Evolutionary conservation across 139 green algal genomes (phyloP), one percentile per base, ranked within the genome.

Genomic region (Tetratostichococcus sp.): DNA sequence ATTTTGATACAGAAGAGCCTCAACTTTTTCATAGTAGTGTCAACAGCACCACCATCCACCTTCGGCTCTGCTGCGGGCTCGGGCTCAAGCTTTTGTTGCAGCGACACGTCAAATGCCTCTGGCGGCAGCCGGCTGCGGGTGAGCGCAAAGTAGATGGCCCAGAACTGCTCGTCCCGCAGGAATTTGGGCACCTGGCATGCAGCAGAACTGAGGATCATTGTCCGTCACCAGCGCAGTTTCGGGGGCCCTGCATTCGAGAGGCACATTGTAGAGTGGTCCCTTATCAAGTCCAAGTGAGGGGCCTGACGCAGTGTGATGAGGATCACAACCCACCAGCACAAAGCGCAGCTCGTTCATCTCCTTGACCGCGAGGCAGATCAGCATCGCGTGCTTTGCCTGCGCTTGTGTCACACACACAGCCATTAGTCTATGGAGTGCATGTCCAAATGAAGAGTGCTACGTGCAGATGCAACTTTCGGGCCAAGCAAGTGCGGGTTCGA

Each of bases 321-420:
- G n/a, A n/a, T n/a, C n/a, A n/a, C n/a, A n/a, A n/a, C n/a, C n/a
- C n/a, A n/a, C 93, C 31, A 96, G 81, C 69, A 93, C 87, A 57
- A 89, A 96, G 30, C 91, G 85, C 79, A 96, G 84, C 74, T 95
- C 85, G 72, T 96, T 84, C 66, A 96, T 82, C 69, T 95, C 85
- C 43, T 91, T 85, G 8, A 84, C 83, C 17, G 69, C 57, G 43
- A 79, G 69, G 19, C 92, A 77, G 57, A 93, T 73, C 69, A 96
- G 80, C 67, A 85, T 77, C 26, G 89, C 90, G 71, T 95, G 91
- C 16, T 72, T 79, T 62, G 91, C 90, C 80, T 85, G 80, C 43
- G n/a, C 14, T 35, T 0, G 58, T 6, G 66, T 30, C n/a, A 69
- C 62, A 69, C 30, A 30, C n/a, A n/a, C n/a, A n/a, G n/a, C n/a